phyloP scores from a whole-genome alignment of 1,284 basidiomycete genomes.

The Ceraceosorus guamensis region DNA sequence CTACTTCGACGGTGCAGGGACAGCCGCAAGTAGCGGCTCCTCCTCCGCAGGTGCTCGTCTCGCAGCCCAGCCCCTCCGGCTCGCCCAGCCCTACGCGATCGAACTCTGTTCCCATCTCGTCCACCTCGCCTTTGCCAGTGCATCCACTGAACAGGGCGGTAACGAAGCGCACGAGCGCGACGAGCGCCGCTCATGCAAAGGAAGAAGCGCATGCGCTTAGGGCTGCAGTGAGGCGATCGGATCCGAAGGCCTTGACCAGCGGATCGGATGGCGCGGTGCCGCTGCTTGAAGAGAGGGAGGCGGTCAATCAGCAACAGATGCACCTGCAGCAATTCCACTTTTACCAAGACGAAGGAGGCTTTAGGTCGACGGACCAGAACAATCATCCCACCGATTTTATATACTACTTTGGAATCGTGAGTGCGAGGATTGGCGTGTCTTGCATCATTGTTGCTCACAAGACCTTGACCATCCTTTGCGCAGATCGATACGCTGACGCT shows the following conservation, averaged over 20 bases:
- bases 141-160: background rate
- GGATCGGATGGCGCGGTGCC: slow-evolving; percentile 53
- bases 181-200: slow-evolving; percentile 57
- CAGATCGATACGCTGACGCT: slow-evolving; percentile 59
- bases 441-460: too few relatives aligned
- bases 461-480: background rate
- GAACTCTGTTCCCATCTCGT: too few relatives aligned
- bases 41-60: background rate
- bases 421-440: background rate
- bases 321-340: slow-evolving; percentile 94
- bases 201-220: slow-evolving; percentile 58
- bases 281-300: slow-evolving; percentile 58
- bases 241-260: slow-evolving; percentile 63
- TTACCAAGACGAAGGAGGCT: slow-evolving; percentile 92
- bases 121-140: background rate
- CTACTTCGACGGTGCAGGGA: too few relatives aligned
- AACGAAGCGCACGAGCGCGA: slow-evolving; percentile 17
- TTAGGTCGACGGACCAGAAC: slow-evolving; percentile 77
- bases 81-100: too few relatives aligned
- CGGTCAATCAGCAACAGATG: slow-evolving; percentile 71
- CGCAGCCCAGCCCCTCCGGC: background rate
- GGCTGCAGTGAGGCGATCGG: slow-evolving; percentile 67
- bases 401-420: slow-evolving; percentile 62
- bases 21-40: background rate
- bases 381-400: slow-evolving; percentile 71